phyloP scores from a whole-genome alignment of 1,284 basidiomycete genomes.

The Papiliotrema nemorosa region DNA sequence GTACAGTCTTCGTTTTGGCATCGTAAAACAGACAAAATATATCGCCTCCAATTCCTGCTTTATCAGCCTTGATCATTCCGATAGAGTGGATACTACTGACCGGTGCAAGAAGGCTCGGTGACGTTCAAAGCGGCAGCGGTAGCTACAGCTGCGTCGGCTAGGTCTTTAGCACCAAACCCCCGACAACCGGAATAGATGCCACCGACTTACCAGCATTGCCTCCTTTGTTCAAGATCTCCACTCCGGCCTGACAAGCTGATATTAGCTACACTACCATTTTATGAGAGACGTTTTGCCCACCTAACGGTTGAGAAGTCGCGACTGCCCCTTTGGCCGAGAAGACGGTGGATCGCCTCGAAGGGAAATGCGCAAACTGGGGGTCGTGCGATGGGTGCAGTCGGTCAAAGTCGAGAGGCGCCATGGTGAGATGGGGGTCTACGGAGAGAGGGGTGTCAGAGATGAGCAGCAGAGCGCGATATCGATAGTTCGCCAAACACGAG shows the following conservation, averaged over 20 bases:
- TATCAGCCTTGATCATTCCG: conserved; percentile 5
- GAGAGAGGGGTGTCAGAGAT: neutral
- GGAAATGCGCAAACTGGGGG: conserved; percentile 42
- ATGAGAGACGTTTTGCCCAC: conserved; percentile 16
- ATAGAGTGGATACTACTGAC: conserved; percentile 5
- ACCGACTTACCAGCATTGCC: conserved; percentile 69
- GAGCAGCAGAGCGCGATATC: neutral
- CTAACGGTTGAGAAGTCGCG: conserved; percentile 80
- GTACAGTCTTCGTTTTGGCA: conserved; percentile 71
- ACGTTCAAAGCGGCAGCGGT: conserved; percentile 83
- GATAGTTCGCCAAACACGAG: too few species aligned
- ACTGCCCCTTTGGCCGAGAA: conserved; percentile 71
- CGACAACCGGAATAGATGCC: neutral
- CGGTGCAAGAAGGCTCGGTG: conserved; percentile 60
- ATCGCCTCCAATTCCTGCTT: conserved; percentile 59
- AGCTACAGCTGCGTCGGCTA: conserved; percentile 70
- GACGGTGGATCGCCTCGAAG: conserved; percentile 41
- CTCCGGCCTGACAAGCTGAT: conserved; percentile 72
- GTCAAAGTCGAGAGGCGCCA: conserved; percentile 38
- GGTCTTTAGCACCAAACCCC: neutral
- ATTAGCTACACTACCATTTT: neutral
- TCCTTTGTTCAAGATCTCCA: conserved; percentile 82
- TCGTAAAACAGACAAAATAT: conserved; percentile 91
- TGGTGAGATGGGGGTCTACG: conserved; percentile 5
- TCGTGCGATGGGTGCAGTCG: conserved; percentile 40